phyloP scores from a whole-genome alignment of 2,329 filamentous ascomycete species.

The Phymatotrichopsis omnivora region DNA sequence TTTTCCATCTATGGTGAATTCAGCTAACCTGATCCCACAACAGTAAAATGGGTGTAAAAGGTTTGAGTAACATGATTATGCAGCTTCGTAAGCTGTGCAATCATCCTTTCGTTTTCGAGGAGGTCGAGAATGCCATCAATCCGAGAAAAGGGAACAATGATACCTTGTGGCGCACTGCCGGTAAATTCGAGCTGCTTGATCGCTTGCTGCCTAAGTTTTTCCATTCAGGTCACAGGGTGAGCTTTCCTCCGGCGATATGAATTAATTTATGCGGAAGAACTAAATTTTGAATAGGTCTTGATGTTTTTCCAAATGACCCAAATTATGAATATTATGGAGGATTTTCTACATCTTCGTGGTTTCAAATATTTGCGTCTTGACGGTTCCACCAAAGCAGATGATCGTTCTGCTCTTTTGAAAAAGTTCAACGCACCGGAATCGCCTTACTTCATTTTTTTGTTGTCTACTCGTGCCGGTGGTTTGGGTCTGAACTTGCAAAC shows the following conservation, averaged over 20 bases:
- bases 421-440: conserved; percentile 85
- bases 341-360: conserved; percentile 77
- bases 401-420: conserved; percentile 80
- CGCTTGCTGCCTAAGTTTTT: conserved; percentile 88
- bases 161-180: conserved; percentile 84
- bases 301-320: conserved; percentile 99
- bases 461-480: conserved; percentile 98
- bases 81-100: conserved; percentile 97
- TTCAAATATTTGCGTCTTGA: conserved; percentile 85
- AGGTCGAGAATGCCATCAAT: conserved; percentile 97
- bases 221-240: conserved; percentile 70
- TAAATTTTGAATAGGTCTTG: conserved; percentile 44
- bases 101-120: conserved; percentile 96
- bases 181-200: conserved; percentile 94
- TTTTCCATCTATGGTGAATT: not conserved
- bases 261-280: not conserved
- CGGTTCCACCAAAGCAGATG: conserved; percentile 93
- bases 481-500: conserved; percentile 94
- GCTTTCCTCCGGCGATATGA: too few relatives aligned
- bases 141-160: conserved; percentile 82
- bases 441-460: conserved; percentile 91
- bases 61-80: conserved; percentile 99
- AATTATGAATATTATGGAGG: conserved; percentile 99
- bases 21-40: conserved; percentile 8
- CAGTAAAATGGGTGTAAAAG: conserved; percentile 36